Base-by-base conservation (phyloP, 441 rosid genomes). In the Adansonia gregorii region DNA sequence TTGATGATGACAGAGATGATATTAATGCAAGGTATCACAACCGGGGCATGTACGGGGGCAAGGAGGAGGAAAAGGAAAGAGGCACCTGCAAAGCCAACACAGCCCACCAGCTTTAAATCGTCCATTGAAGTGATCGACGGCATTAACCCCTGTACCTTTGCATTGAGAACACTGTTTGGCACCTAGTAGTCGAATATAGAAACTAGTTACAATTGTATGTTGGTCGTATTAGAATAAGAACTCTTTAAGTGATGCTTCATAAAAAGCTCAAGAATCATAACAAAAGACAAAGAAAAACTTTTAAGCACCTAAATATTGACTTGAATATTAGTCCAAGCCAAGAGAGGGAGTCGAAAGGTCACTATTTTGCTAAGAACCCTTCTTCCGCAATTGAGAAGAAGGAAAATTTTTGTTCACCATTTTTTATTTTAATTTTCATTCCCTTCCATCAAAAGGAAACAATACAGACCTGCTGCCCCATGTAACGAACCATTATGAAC, bases 51-150 rank as follows among this genome's bases (percentile, higher is more conserved):
- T 27, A 45, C 54, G 24, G 35, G 10, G 58, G 63, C 78, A 56
- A 49, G 17, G 60, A 60, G 0, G 49, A 7, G 6, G 52, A 11
- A 41, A 3, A 46, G 27, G 31, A 60, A 11, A 72, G 8, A 24
- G 15, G 54, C 79, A 93, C 99, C 99, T 89, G 94, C 99, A 95
- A 71, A 95, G 98, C 99, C 98, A 95, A 80, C 99, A 95, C 78
- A 88, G 79, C 2, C 79, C 94, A 56, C 99, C 98, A 15, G 95
- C 98, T 87, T 95, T 95, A 60, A 93, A 92, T 84, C 80, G 92
- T 17, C 99, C 99, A 71, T 91, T 88, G 83, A 93, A 95, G 91
- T 91, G 94, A 82, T 95, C 98, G 27, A 65, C 88, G 51, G 93
- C 83, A 84, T 95, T 95, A 78, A 91, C 95, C 71, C 99, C 98